Base-by-base conservation (phyloP, 192 early-diverging fungal species). In the Backusella mclennaniae region DNA sequence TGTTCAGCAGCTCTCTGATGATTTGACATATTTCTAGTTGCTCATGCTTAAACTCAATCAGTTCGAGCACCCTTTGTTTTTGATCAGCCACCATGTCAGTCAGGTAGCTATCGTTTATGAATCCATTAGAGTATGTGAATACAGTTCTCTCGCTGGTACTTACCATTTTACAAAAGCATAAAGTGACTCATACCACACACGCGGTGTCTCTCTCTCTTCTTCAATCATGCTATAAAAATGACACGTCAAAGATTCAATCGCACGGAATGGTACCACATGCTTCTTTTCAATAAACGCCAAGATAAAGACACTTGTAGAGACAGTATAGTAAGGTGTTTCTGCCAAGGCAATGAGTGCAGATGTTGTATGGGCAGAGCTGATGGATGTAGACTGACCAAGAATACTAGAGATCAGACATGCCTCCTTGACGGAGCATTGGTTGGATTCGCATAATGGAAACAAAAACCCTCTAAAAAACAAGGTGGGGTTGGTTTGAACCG, bases 141-240 rank as follows among this genome's bases (percentile, higher is more conserved):
- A 1, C 35, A 0, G 6, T 33, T 19, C 9, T 71, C 6, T 21
- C 8, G 23, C 12, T 15, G 2, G n/a, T 23, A 26, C 38, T 68
- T 76, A 76, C 74, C 26, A 23, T 11, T 76, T 38, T 35, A 76
- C 42, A 68, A 76, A 76, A 12, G n/a, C 19, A 21, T 23, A 35
- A 0, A 76, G 14, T 1, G 74, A 33, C 12, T 76, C 66, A 46
- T 68, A 69, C 74, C 74, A 76, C 19, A 76, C 23, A 31, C 6
- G 31, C 15, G 74, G 74, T 42, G 35, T 19, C 7, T 39, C 29
- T 15, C 35, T n/a, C 17, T 35, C 35, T 19, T 42, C 36, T 15
- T 76, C 14, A 17, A 35, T 0, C 39, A 68, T 15, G 1, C 41
- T 21, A 35, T 19, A 44, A 52, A 44, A 76, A 23, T 76, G 41